Base-by-base conservation (phyloP, 352 stramenopile genomes). In the Pythium myriotylum region DNA sequence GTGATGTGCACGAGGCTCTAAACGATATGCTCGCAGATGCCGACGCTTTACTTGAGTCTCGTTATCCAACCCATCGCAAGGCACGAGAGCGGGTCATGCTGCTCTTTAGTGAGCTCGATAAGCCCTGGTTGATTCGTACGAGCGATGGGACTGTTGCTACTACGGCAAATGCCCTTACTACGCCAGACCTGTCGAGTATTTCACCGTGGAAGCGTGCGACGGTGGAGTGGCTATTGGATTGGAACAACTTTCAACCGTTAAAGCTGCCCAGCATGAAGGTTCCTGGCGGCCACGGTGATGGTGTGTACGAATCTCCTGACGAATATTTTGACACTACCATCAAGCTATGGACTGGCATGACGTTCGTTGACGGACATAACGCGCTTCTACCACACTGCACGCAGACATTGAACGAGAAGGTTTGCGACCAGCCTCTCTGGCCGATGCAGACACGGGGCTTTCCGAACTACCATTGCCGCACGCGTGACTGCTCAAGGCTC, bases 321-420 rank as follows among this genome's bases (percentile, higher is more conserved):
- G 77, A 96, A 32, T 96, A 96, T 39, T 92, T 94, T 40, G 39
- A 75, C 32, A 89, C 75, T 24, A 85, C 86, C 24, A 72, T 90
- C 26, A 76, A 84, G 50, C 53, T 96, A 10, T 94, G 86, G 85
- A 80, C 90, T 22, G 88, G 82, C 2, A 95, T 96, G 86, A 92
- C 88, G 1, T 96, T 96, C 68, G 68, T 88, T 2, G 88, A 95
- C 68, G 88, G 86, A 4, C 86, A 94, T 71, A 86, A 91, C 45
- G 81, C 88, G 14, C 66, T 96, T 20, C 65, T 91, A 9, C 86
- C 88, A 0, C 75, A 90, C 51, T 96, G 88, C 50, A 82, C 79
- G 0, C 64, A 77, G 19, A 77, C 75, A 19, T 63, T 64, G 32
- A 68, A 70, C 13, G 80, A 85, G 32, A 88, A 84, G 50, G 49